Conservation (phyloP, 805 yeast species). For the Candida insectorum region DNA sequence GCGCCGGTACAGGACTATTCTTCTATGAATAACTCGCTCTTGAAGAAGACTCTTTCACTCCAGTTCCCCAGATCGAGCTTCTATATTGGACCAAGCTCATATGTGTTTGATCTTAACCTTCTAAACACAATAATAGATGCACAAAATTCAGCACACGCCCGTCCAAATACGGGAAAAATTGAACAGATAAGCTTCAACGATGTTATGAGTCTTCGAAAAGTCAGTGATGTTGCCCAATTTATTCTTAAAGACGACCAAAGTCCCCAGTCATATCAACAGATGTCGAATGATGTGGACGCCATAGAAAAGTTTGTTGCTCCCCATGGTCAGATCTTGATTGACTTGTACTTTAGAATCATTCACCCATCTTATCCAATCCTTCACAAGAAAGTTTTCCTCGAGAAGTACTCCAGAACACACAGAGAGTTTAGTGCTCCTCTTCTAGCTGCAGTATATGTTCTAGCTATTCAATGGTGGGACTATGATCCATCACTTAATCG, state of each 20-base stretch:
- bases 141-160: slow-evolving; percentile 24
- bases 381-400: slow-evolving; percentile 87
- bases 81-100: slow-evolving; percentile 83
- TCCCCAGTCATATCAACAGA: slow-evolving; percentile 60
- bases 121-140: slow-evolving; percentile 54
- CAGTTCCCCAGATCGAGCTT: slow-evolving; percentile 90
- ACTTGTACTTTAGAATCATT: slow-evolving; percentile 76
- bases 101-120: slow-evolving; percentile 66
- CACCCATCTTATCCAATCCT: slow-evolving; percentile 91
- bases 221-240: slow-evolving; percentile 72
- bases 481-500: slow-evolving; percentile 74
- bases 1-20: slow-evolving; percentile 69
- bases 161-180: slow-evolving; percentile 47
- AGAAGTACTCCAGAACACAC: slow-evolving; percentile 86
- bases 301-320: slow-evolving; percentile 89
- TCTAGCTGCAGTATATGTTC: slow-evolving; percentile 82
- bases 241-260: slow-evolving; percentile 77
- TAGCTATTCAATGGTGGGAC: slow-evolving; percentile 95
- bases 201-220: slow-evolving; percentile 69
- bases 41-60: slow-evolving; percentile 66
- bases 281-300: slow-evolving; percentile 76
- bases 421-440: slow-evolving; percentile 89
- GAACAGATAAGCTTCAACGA: slow-evolving; percentile 77
- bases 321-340: slow-evolving; percentile 78
- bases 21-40: slow-evolving; percentile 55